Base-by-base conservation (phyloP, 345 rosid genomes). In the Aquilaria yunnanensis region DNA sequence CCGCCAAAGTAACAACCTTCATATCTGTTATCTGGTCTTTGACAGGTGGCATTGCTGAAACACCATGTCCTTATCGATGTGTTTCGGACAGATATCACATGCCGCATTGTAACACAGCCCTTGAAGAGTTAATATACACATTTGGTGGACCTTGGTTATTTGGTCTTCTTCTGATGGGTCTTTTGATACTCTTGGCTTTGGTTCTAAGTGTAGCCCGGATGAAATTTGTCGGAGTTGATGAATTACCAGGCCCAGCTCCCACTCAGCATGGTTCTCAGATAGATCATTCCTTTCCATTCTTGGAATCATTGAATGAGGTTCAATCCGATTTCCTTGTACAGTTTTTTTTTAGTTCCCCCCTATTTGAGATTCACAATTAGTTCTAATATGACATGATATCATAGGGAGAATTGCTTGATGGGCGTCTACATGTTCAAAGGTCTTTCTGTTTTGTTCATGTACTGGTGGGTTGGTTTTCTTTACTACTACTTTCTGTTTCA, bases 71-170 rank as follows among this genome's bases (percentile, higher is more conserved):
- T 16, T 90, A 81, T 73, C 68, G 77, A 73, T 94, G 99, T 73
- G 61, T 90, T 72, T 86, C 99, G 0, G 96, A 94, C 64, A 90
- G 97, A 84, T 90, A 85, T 82, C 91, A 86, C 83, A 83, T 86
- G 96, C 99, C 99, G 45, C 83, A 80, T 62, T 94, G 99, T 72
- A 88, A 88, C 74, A 94, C 99, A 32, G 90, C 99, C 51, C 97
- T 90, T 62, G 99, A 94, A 75, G 97, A 94, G 78, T 77, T 94
- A 76, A 88, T 94, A 70, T 86, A 90, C 80, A 90, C 99, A 47
- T 90, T 94, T 83, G 99, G 99, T 48, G 99, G 99, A 62, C 99
- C 97, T 48, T 90, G 97, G 99, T 72, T 94, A 64, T 94, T 94
- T 72, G 77, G 93, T 77, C 85, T 94, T 75, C 81, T 90, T 72